Conservation (phyloP, 106 monocot species). For the Acorus calamus region DNA sequence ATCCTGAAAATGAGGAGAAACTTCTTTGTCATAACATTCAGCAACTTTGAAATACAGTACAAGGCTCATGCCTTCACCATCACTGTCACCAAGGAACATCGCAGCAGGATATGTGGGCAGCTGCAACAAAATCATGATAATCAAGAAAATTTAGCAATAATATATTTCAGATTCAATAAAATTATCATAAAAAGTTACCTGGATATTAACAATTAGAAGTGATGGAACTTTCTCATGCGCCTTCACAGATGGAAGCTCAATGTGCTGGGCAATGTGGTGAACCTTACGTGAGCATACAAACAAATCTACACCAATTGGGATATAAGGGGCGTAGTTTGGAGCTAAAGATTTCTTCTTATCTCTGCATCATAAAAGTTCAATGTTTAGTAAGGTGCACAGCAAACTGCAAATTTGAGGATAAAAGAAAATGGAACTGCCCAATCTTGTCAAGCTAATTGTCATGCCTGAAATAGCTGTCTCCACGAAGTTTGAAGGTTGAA, state of each 20-base stretch:
- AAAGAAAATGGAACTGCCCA: background rate
- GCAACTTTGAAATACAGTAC: slow-evolving; percentile 82
- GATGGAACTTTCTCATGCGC: slow-evolving; percentile 70
- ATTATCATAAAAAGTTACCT: slow-evolving; percentile 29
- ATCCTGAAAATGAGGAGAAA: slow-evolving; percentile 63
- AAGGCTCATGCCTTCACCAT: slow-evolving; percentile 84
- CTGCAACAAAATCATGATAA: slow-evolving; percentile 25
- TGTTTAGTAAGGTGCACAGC: background rate
- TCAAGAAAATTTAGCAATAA: background rate
- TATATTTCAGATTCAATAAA: background rate
- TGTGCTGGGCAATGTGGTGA: slow-evolving; percentile 65
- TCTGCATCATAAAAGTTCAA: slow-evolving; percentile 10
- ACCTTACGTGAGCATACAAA: slow-evolving; percentile 54
- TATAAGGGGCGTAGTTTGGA: slow-evolving; percentile 38
- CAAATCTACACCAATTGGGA: slow-evolving; percentile 67
- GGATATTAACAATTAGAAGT: slow-evolving; percentile 85
- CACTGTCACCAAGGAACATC: slow-evolving; percentile 79
- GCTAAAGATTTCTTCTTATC: slow-evolving; percentile 69
- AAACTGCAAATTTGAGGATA: background rate
- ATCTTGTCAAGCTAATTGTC: background rate
- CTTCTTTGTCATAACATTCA: slow-evolving; percentile 60
- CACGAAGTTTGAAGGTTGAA: slow-evolving; percentile 82
- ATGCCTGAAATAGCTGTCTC: slow-evolving; percentile 82
- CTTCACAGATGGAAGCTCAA: slow-evolving; percentile 72
- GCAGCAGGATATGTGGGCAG: slow-evolving; percentile 85